These are phyloP conservation scores for Stygiomarasmius scandens DNA, from an alignment of 1,284 basidiomycete species.

Conservation along the genomic window DNA sequence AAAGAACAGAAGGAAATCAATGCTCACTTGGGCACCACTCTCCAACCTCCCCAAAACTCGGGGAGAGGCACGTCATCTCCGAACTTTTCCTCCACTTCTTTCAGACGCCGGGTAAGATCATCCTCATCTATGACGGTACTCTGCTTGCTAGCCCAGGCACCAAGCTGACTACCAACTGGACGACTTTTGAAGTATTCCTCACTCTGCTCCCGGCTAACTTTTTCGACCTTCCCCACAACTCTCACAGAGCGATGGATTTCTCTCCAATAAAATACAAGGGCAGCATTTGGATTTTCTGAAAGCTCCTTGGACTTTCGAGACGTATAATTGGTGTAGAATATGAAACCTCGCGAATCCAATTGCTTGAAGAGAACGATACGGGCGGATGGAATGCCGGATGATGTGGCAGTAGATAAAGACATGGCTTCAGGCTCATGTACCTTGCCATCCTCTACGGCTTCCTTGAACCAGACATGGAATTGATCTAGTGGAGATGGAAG, in stretches of 20 bases:
- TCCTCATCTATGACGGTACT: slow-evolving; percentile 75
- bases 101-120: slow-evolving; percentile 66
- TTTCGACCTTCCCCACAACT: slow-evolving; percentile 85
- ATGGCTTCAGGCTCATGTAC: slow-evolving; percentile 90
- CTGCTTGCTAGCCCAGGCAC: slow-evolving; percentile 94
- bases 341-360: slow-evolving; percentile 83
- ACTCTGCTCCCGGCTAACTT: slow-evolving; percentile 70
- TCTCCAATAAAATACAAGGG: slow-evolving; percentile 91
- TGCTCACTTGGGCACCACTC: slow-evolving; percentile 86
- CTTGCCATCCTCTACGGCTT: slow-evolving; percentile 50
- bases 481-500: slow-evolving; percentile 75
- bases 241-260: slow-evolving; percentile 84
- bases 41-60: slow-evolving; percentile 96
- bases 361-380: slow-evolving; percentile 93
- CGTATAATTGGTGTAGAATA: slow-evolving; percentile 96
- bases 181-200: slow-evolving; percentile 85
- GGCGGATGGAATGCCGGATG: slow-evolving; percentile 78
- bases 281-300: slow-evolving; percentile 73
- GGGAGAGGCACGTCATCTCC: slow-evolving; percentile 73
- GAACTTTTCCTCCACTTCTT: slow-evolving; percentile 65
- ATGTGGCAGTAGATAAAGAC: slow-evolving; percentile 79
- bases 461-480: slow-evolving; percentile 84
- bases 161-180: slow-evolving; percentile 83
- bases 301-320: slow-evolving; percentile 91
- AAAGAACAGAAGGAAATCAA: slow-evolving; percentile 5